Percentiles rank a stretch among this genome's conserved stretches.
Evolutionary conservation across 805 yeast genomes (phyloP).

Genomic region (Metschnikowia shivogae): DNA sequence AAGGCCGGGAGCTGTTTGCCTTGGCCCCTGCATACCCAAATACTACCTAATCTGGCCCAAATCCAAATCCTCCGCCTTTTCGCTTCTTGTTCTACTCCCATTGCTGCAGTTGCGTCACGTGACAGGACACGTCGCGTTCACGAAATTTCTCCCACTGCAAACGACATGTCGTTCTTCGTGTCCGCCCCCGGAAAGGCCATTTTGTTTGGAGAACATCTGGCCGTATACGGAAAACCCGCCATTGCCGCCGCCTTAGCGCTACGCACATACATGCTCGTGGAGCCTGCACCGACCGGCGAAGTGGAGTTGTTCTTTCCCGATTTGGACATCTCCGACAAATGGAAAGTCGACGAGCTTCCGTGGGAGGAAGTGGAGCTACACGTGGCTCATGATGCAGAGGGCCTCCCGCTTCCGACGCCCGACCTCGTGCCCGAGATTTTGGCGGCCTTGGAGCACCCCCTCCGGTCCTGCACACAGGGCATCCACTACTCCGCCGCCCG

Average conservation of each 20-base stretch:
- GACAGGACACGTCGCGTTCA: no score
- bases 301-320: constrained; percentile 71
- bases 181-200: constrained; percentile 98
- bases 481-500: constrained; percentile 75
- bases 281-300: constrained; percentile 40
- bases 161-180: constrained; percentile 46
- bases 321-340: constrained; percentile 58
- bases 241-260: constrained; percentile 91
- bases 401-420: constrained; percentile 35
- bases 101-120: no score
- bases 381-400: constrained; percentile 15
- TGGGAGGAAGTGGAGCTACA: constrained; percentile 36
- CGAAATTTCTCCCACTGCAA: no score
- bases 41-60: no score
- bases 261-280: constrained; percentile 73
- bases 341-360: constrained; percentile 63
- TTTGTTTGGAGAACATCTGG: constrained; percentile 95
- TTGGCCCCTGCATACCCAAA: no score
- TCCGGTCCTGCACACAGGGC: constrained; percentile 46
- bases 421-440: constrained; percentile 60
- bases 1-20: no score
- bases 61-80: no score
- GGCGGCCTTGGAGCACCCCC: constrained; percentile 41
- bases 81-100: no score
- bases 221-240: constrained; percentile 90